Evolutionary conservation across 2,329 filamentous ascomycete genomes (phyloP), one percentile per base, ranked within the genome.

Genomic region (Xylaria sp.): DNA sequence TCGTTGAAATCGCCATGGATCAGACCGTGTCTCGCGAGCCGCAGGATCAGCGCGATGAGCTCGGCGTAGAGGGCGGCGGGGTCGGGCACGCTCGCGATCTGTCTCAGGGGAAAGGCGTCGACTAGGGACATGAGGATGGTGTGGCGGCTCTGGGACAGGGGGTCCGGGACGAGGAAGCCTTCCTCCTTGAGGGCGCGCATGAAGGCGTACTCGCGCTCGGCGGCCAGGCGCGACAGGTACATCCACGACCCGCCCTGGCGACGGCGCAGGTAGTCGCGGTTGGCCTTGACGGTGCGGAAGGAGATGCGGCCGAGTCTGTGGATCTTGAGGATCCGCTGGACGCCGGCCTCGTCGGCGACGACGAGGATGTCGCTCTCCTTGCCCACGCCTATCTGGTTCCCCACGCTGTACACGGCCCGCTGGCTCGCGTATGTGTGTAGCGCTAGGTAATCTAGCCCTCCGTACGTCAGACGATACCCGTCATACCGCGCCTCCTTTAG

Each of bases 1-100:
- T 99, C 97, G 83, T 99, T 99, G 84, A 97, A 99, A 79, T 99
- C 96, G 70, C 96, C 96, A 78, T 99, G 96, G 70, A 99, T 99
- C 57, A 99, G 84, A 6, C 96, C 96, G 74, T 94, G 90, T 70
- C 89, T 89, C 6, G 96, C 95, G 48, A 99, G 85, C 33, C 90
- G 88, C 51, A 99, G 84, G 65, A 99, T 93, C 74, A 97, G 88
- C 49, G 89, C 87, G 77, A 99, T 97, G 40, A 99, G 84, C 69
- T 98, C 93, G n/a, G 90, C 90, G 78, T 99, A 99, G 6, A 99
- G 85, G n/a, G 83, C 83, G 2, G 93, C 92, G 0, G 95, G 93
- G 73, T 97, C 88, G 38, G 93, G 92, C 1, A 99, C 91, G 31
- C 87, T 87, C 11, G 93, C 88, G 69, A 99, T 93, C 80, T 97